Conservation (phyloP, 2,329 filamentous ascomycete genomes). For the Aspergillus piperis region DNA sequence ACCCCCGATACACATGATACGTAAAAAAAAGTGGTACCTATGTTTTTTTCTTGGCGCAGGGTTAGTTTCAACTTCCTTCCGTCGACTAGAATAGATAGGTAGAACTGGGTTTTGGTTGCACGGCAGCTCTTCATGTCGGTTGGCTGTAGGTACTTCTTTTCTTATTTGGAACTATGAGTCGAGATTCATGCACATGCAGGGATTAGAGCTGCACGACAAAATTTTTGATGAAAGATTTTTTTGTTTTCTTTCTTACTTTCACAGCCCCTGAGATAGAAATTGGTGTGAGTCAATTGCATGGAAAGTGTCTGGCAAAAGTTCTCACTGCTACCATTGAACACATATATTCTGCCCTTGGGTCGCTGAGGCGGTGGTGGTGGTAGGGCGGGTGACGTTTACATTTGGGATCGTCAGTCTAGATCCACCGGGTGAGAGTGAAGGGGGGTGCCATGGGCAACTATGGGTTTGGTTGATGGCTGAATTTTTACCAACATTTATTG, state of each 20-base stretch:
- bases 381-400: background rate
- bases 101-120: background rate
- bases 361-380: background rate
- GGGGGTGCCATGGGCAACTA: background rate
- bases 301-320: no score
- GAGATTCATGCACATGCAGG: background rate
- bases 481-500: no score
- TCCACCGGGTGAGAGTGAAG: background rate
- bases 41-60: background rate
- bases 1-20: no score
- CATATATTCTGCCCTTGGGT: background rate
- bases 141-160: background rate
- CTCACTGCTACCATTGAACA: no score
- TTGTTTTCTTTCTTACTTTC: background rate
- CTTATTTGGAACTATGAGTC: background rate
- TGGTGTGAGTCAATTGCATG: no score
- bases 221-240: background rate
- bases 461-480: no score
- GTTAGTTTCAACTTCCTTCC: background rate
- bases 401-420: background rate
- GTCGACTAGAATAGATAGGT: background rate
- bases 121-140: background rate
- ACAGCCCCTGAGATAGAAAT: background rate
- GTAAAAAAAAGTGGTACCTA: no score
- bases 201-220: background rate